Evolutionary conservation across 179 eudicot genomes (phyloP).

Genomic region (Gypsophila paniculata): DNA sequence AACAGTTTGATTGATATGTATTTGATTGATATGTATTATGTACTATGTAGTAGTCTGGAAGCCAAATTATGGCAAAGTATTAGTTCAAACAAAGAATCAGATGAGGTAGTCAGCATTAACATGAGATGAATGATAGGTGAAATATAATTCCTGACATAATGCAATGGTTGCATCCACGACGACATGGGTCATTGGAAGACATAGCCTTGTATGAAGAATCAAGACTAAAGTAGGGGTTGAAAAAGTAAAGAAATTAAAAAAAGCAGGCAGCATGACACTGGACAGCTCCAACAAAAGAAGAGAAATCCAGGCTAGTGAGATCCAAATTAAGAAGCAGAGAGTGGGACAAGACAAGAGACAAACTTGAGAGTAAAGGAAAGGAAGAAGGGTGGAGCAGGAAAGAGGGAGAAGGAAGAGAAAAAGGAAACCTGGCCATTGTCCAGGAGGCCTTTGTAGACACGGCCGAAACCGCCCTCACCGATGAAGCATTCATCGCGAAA

Average conservation of each 20-base stretch:
- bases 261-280: background rate
- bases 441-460: conserved; percentile 77
- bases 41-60: no score
- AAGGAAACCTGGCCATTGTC: conserved; percentile 62
- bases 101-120: no score
- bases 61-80: no score
- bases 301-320: no score
- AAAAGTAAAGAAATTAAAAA: background rate
- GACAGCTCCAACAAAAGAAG: no score
- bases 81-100: no score
- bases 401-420: conserved; percentile 21
- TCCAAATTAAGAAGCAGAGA: no score
- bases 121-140: background rate
- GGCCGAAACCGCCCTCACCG: conserved; percentile 96
- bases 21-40: no score
- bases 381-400: no score
- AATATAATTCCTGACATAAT: background rate
- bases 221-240: background rate
- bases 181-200: background rate
- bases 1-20: background rate
- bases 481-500: conserved; percentile 74
- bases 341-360: conserved; percentile 2
- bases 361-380: no score
- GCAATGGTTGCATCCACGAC: background rate
- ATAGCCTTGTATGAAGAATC: background rate